Base-by-base conservation (phyloP, 768 basidiomycete species). In the Naganishia vaughanmartiniae region DNA sequence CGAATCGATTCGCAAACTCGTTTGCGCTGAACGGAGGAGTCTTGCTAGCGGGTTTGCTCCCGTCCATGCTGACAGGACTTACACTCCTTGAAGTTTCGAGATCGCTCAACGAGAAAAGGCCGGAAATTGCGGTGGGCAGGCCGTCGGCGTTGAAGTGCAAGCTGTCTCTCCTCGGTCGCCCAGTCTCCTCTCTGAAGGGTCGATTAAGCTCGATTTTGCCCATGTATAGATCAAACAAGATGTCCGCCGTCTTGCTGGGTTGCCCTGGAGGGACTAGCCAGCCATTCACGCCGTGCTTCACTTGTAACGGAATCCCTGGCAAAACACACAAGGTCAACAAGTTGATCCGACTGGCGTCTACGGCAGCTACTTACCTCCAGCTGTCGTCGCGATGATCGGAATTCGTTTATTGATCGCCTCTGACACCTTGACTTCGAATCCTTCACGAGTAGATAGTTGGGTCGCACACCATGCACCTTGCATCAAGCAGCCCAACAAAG, bases 341-440 rank as follows among this genome's bases (percentile, higher is more conserved):
- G 34, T 15, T 24, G 31, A 45, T 45, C 24, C 9, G 28, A 1
- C 6, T 34, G 45, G 10, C 28, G 7, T 12, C 4, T 12, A 9
- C 21, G 48, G 48, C 2, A 56, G 2, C 2, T 1, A 24, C 68
- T 51, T 34, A 69, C 68, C 93, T 70, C 94, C 94, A 4, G 94
- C 94, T 85, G 85, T 78, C 65, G 85, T 88, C 10, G 91, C 91
- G 76, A 97, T 86, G 76, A 94, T 85, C 36, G 93, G 93, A 73
- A 90, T 90, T 71, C 90, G 90, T 34, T 91, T 88, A 81, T 94
- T 91, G 65, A 97, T 85, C n/a, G 91, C 92, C 72, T 79, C 78
- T 56, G 92, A 93, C 60, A 94, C 93, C 81, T 97, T 97, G 82
- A 97, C 92, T 78, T 97, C 94, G 83, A 96, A 97, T 33, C 94